Base-by-base conservation (phyloP, 768 basidiomycete species). In the Lactarius vividus region DNA sequence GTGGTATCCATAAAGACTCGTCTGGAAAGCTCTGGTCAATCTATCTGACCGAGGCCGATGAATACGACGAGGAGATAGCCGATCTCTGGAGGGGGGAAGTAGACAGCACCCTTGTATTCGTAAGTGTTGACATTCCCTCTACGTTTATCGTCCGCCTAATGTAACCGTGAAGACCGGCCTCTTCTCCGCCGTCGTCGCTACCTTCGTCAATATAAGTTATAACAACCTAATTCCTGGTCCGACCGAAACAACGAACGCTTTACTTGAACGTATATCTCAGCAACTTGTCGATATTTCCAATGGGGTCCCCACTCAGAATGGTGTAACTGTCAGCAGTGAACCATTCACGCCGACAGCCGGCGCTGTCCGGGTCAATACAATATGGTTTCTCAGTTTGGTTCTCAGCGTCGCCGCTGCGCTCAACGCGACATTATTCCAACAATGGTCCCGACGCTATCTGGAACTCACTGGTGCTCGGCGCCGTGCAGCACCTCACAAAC, bases 381-480 rank as follows among this genome's bases (percentile, higher is more conserved):
- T 59, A 16, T 63, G 62, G 62, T 59, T 58, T 23, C 33, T 57
- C 28, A 52, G 49, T 13, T 52, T 26, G 13, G 49, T 26, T 13
- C 49, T 52, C 23, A 52, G 49, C 13, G 2, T 37, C 26, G 13
- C 11, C 61, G n/a, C 49, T 26, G 28, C 37, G 49, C 61, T 28
- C 23, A 26, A 52, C 4, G 49, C 49, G 13, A 52, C 46, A 4
- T 18, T 62, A 10, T 33, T 62, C 23, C 61, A 62, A 29, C 49
- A 52, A 52, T 52, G 49, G 49, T 52, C 49, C 2, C 13, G 49
- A 26, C 49, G 49, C 49, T 52, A 62, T n/a, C 15, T 54, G 1
- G 37, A 62, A 8, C 0, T 62, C 37, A 18, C 58, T 31, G 31
- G 31, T 7, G 5, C 31, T 26, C 58, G 26, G 13, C 16, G n/a